Evolutionary conservation across 2,329 filamentous ascomycete genomes (phyloP).

Genomic region (Paradendryphiella salina): DNA sequence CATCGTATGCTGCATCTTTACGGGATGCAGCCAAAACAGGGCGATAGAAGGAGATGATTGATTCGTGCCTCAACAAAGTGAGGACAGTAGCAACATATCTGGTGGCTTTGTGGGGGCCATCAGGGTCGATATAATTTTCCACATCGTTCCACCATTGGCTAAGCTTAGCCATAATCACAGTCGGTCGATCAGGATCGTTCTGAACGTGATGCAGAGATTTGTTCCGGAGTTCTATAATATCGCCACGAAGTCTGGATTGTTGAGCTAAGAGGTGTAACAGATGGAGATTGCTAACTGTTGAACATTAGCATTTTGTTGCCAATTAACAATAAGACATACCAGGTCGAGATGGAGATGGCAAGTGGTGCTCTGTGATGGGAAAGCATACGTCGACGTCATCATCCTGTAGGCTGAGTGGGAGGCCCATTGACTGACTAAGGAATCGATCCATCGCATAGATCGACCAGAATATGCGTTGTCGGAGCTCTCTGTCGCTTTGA

Average conservation of each 20-base stretch:
- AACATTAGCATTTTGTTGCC: neutral
- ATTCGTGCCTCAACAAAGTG: constrained; percentile 54
- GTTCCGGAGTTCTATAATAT: constrained; percentile 58
- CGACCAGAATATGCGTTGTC: constrained; percentile 61
- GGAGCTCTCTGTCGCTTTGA: constrained; percentile 51
- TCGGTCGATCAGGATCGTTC: constrained; percentile 50
- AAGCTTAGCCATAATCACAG: constrained; percentile 55
- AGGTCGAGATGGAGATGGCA: constrained; percentile 11
- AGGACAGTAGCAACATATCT: constrained; percentile 51
- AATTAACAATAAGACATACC: constrained; percentile 10
- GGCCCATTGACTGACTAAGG: constrained; percentile 60
- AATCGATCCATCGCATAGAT: constrained; percentile 61
- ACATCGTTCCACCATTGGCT: constrained; percentile 59
- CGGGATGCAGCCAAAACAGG: constrained; percentile 55
- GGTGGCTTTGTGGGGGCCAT: constrained; percentile 26
- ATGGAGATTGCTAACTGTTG: constrained; percentile 17
- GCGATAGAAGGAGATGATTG: constrained; percentile 56
- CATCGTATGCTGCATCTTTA: constrained; percentile 51
- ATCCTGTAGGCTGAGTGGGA: constrained; percentile 60
- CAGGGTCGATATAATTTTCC: constrained; percentile 53
- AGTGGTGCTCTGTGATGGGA: constrained; percentile 54
- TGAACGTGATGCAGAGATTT: constrained; percentile 55
- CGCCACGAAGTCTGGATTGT: constrained; percentile 55
- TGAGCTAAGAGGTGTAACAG: constrained; percentile 48
- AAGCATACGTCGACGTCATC: constrained; percentile 64